These are phyloP conservation scores for Posidonia australis DNA, from an alignment of 106 monocot species.

Conservation along the genomic window DNA sequence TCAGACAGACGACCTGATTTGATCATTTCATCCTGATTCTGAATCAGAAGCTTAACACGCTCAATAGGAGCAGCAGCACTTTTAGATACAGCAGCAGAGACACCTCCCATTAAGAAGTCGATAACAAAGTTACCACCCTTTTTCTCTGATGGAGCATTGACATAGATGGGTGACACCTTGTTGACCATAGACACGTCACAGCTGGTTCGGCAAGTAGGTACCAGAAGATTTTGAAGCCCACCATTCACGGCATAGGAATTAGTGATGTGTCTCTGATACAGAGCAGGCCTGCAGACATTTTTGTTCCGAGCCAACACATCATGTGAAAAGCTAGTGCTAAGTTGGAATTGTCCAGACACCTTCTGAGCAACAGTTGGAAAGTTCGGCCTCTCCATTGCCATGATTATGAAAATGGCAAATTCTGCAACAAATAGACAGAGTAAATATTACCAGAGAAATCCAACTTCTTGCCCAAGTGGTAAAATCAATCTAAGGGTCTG, in stretches of 20 bases:
- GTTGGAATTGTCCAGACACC: slow-evolving; percentile 3
- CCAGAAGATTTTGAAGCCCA: slow-evolving; percentile 7
- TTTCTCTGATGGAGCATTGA: slow-evolving; percentile 16
- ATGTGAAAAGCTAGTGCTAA: slow-evolving; percentile 1
- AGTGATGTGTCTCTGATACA: slow-evolving; percentile 4
- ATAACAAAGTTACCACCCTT: slow-evolving; percentile 3
- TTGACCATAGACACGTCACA: slow-evolving; percentile 1
- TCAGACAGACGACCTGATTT: slow-evolving; percentile 14
- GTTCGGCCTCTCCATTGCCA: slow-evolving; percentile 1
- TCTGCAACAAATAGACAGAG: not conserved
- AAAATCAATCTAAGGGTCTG: too few species aligned
- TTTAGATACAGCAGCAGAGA: slow-evolving; percentile 16
- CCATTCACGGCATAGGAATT: slow-evolving; percentile 2
- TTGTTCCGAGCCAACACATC: slow-evolving; percentile 10
- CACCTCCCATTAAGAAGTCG: slow-evolving; percentile 17
- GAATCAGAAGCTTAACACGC: slow-evolving; percentile 17
- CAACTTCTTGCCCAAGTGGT: too few species aligned
- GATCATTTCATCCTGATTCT: slow-evolving; percentile 20
- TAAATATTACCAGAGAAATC: not conserved
- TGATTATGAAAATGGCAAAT: not conserved
- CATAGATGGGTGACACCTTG: slow-evolving; percentile 6
- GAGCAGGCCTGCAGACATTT: slow-evolving; percentile 4
- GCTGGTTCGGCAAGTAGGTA: not conserved
- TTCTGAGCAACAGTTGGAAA: slow-evolving; percentile 14
- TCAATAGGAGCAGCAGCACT: slow-evolving; percentile 16